Conservation (phyloP, 192 early-diverging fungal genomes). For the Linnemannia schmuckeri region DNA sequence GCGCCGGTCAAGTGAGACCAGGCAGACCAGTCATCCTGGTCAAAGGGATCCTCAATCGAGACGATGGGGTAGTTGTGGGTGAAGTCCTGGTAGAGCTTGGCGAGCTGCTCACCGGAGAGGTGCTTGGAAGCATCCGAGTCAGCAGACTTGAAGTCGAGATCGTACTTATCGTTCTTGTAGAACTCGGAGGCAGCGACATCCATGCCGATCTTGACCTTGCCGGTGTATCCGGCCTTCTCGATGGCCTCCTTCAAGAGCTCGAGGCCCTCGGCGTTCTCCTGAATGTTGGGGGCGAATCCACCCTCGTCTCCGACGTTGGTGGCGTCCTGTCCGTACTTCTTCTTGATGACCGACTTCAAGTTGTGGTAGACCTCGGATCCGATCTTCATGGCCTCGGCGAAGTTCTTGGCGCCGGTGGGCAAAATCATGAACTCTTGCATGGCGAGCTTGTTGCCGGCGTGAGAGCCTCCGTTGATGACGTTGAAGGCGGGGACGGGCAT, state of each 20-base stretch:
- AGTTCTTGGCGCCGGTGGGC: slow-evolving; percentile 93
- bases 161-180: slow-evolving; percentile 97
- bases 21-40: slow-evolving; percentile 98
- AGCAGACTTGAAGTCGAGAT: slow-evolving; percentile 97
- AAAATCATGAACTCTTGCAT: slow-evolving; percentile 99
- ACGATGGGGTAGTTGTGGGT: slow-evolving; percentile 90
- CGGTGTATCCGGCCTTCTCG: slow-evolving; percentile 94
- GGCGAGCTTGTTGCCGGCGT: slow-evolving; percentile 99
- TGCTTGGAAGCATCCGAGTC: slow-evolving; percentile 81
- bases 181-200: slow-evolving; percentile 99
- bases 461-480: slow-evolving; percentile 99
- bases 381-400: slow-evolving; percentile 97
- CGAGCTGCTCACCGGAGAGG: slow-evolving; percentile 83
- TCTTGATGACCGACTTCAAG: slow-evolving; percentile 97
- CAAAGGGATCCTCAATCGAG: slow-evolving; percentile 99
- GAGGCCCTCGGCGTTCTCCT: slow-evolving; percentile 96
- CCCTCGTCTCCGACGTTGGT: slow-evolving; percentile 99
- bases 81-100: slow-evolving; percentile 87
- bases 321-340: slow-evolving; percentile 99
- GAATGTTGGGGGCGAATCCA: slow-evolving; percentile 99
- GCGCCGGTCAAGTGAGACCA: slow-evolving; percentile 82
- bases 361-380: slow-evolving; percentile 98
- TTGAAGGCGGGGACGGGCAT: slow-evolving; percentile 98
- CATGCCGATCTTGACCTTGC: slow-evolving; percentile 97
- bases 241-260: slow-evolving; percentile 93